phyloP scores from a whole-genome alignment of 768 basidiomycete genomes.

The Suillus subalutaceus region DNA sequence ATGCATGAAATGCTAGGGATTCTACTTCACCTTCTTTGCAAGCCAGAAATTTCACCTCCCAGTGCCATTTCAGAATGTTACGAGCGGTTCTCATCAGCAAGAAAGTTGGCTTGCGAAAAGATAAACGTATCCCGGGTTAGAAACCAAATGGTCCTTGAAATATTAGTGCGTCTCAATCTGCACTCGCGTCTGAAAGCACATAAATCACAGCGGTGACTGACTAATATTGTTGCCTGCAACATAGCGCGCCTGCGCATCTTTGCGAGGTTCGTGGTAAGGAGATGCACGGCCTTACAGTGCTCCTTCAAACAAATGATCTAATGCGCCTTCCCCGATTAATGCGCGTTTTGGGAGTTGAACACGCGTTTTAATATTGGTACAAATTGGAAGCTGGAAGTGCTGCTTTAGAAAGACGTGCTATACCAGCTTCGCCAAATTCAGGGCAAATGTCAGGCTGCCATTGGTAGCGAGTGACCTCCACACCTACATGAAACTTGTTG shows the following conservation, averaged over 20 bases:
- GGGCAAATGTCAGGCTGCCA: not conserved
- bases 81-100: not conserved
- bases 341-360: not conserved
- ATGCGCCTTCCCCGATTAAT: not conserved
- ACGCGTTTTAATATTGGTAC: not conserved
- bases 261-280: not conserved
- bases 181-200: not conserved
- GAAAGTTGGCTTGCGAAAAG: not conserved
- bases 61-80: not conserved
- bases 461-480: not conserved
- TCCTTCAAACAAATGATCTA: not conserved
- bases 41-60: not conserved
- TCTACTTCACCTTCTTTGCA: not conserved
- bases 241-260: not conserved
- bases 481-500: not conserved
- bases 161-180: not conserved
- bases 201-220: not conserved
- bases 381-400: not conserved
- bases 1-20: not conserved
- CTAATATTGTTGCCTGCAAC: not conserved
- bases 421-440: not conserved
- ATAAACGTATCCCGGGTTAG: not conserved
- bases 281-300: not conserved
- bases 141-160: not conserved
- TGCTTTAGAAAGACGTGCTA: not conserved